These are phyloP conservation scores for Cantharellus anzutake DNA, from an alignment of 768 basidiomycete species.

Conservation along the genomic window DNA sequence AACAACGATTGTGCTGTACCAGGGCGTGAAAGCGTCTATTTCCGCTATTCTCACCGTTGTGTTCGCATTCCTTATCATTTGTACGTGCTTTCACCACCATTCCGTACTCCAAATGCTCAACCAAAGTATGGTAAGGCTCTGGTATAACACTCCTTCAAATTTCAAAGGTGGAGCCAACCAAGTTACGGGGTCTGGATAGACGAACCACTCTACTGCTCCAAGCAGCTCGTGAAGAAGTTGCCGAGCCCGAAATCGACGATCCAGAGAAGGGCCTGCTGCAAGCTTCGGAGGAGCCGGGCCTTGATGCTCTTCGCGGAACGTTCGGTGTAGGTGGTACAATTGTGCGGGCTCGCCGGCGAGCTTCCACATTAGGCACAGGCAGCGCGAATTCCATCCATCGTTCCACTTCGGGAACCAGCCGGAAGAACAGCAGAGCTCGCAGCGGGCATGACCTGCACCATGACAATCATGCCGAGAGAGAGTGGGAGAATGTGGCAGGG, in stretches of 20 bases:
- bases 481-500: neutral
- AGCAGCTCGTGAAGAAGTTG: slow-evolving; percentile 59
- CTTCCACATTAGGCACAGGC: neutral
- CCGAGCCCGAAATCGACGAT: slow-evolving; percentile 42
- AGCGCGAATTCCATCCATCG: neutral
- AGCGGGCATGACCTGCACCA: neutral
- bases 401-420: neutral
- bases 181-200: slow-evolving; percentile 62
- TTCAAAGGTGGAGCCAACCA: slow-evolving; percentile 82
- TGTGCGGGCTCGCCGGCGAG: slow-evolving; percentile 23
- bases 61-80: neutral
- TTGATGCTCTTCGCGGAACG: slow-evolving; percentile 77
- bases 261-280: slow-evolving; percentile 11
- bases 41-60: slow-evolving; percentile 77
- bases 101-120: neutral
- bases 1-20: slow-evolving; percentile 23
- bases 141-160: slow-evolving; percentile 93
- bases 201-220: slow-evolving; percentile 78
- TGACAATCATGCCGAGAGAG: neutral
- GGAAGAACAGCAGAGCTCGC: neutral
- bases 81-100: neutral
- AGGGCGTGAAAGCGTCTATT: slow-evolving; percentile 23
- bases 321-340: slow-evolving; percentile 87
- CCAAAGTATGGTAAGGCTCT: slow-evolving; percentile 19
- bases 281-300: slow-evolving; percentile 63